Percentiles rank a stretch among this genome's conserved stretches.
phyloP scores from a whole-genome alignment of 805 yeast genomes.

The Saitoella complicata region DNA sequence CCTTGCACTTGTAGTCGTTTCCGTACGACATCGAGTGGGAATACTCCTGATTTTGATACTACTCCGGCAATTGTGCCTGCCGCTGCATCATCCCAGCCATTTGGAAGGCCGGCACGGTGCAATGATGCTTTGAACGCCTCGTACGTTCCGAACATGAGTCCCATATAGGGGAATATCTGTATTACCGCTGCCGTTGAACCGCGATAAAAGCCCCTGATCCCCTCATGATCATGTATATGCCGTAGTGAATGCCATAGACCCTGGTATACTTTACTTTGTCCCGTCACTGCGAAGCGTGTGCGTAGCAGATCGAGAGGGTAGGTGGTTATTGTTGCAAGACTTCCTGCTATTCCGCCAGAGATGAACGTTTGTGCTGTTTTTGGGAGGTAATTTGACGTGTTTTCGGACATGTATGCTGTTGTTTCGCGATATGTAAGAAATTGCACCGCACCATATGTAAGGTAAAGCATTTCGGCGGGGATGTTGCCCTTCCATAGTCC shows the following conservation, averaged over 20 bases:
- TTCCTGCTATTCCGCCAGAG: conserved; percentile 68
- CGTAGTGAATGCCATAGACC: conserved; percentile 18
- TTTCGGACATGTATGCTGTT: conserved; percentile 28
- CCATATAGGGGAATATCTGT: conserved; percentile 56
- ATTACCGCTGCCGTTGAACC: conserved; percentile 36
- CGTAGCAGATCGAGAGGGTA: conserved; percentile 86
- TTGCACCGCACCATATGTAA: conserved; percentile 72
- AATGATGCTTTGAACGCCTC: conserved; percentile 6
- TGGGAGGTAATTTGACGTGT: conserved; percentile 8
- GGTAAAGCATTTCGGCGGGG: conserved; percentile 77
- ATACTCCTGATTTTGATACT: conserved; percentile 52
- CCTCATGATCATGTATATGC: conserved; percentile 26
- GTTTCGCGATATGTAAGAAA: conserved; percentile 53
- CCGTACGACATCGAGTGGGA: conserved; percentile 75
- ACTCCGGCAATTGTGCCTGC: conserved; percentile 69
- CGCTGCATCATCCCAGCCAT: conserved; percentile 29
- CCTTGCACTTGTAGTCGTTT: conserved; percentile 45
- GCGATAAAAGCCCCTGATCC: conserved; percentile 31
- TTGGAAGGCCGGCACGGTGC: background rate
- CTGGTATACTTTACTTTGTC: conserved; percentile 24
- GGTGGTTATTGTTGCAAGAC: conserved; percentile 51
- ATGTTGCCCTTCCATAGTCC: conserved; percentile 95
- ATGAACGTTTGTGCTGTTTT: conserved; percentile 30
- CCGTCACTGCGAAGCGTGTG: conserved; percentile 58
- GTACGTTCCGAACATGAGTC: conserved; percentile 35